Base-by-base conservation (phyloP, 75 land plant species). In the Selaginella tamariscina region DNA sequence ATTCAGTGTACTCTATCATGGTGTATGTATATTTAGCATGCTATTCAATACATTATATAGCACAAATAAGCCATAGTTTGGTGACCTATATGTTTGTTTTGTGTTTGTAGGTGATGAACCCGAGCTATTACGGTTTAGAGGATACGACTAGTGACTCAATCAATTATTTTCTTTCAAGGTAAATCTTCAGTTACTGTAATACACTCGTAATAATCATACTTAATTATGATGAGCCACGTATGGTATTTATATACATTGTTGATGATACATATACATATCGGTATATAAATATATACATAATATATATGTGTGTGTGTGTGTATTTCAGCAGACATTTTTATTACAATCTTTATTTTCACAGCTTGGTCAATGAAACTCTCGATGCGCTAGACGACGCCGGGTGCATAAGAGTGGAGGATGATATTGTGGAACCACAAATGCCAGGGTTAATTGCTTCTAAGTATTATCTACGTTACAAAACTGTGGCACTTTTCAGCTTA, bases 351-450 rank as follows among this genome's bases (percentile, higher is more conserved):
- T 39, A 15, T 15, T 39, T 39, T 39, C 2, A 59, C 82, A 94
- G 98, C 32, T 76, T 94, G 56, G 88, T 87, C 64, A 81, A 73
- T 54, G 72, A 60, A 49, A 87, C 96, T 54, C 75, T 94, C 64
- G 86, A 90, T 68, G 90, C 86, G 70, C 70, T 90, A 55, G 98
- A 94, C 70, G 91, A 89, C 71, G 86, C 88, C 70, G 98, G 98
- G 22, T 90, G 98, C 78, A 75, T 94, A 56, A 83, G 82, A 65
- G 79, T 90, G 31, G 96, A 87, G 32, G 81, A 94, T 63, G 73
- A 69, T 59, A 57, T 59, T 33, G 85, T 94, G 18, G 88, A 90
- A 76, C 86, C 88, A 31, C 68, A 81, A 65, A 88, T 94, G 96
- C 68, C 89, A 78, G 98, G 98, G 65, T 77, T 85, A 29, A 78